Conservation (phyloP, 371 early-diverging fungal species). For the Catenaria anguillulae region DNA sequence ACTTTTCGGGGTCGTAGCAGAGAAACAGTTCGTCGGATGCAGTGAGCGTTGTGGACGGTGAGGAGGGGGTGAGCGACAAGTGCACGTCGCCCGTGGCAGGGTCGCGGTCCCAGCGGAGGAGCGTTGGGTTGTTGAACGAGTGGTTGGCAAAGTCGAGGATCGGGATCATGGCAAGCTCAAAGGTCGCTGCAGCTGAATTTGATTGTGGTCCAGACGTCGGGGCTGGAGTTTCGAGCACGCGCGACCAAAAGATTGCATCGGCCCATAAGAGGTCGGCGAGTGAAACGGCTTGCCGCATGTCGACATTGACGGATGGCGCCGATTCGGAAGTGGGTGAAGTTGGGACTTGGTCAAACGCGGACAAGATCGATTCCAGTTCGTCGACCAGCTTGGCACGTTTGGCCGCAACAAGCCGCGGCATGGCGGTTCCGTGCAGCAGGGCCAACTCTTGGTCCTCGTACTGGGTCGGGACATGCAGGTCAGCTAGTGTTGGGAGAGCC, state of each 20-base stretch:
- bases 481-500: too few relatives aligned
- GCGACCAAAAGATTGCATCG: conserved; percentile 33
- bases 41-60: too few relatives aligned
- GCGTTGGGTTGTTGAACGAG: conserved; percentile 15
- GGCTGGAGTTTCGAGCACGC: conserved; percentile 25
- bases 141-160: conserved; percentile 48
- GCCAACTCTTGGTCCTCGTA: too few relatives aligned
- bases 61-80: conserved; percentile 4
- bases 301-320: not conserved
- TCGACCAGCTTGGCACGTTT: not conserved
- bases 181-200: not conserved
- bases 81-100: conserved; percentile 7
- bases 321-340: not conserved
- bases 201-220: conserved; percentile 6
- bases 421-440: not conserved
- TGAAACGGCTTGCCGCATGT: not conserved
- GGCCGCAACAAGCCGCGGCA: not conserved
- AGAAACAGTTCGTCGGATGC: conserved; percentile 22
- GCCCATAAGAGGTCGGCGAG: conserved; percentile 27
- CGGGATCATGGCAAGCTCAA: conserved; percentile 22
- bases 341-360: not conserved
- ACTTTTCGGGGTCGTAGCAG: conserved; percentile 37
- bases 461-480: too few relatives aligned
- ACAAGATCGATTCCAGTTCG: not conserved
- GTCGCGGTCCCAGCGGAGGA: conserved; percentile 32